Base-by-base conservation (phyloP, 2,329 filamentous ascomycete species). In the Gnomoniopsis sp. region DNA sequence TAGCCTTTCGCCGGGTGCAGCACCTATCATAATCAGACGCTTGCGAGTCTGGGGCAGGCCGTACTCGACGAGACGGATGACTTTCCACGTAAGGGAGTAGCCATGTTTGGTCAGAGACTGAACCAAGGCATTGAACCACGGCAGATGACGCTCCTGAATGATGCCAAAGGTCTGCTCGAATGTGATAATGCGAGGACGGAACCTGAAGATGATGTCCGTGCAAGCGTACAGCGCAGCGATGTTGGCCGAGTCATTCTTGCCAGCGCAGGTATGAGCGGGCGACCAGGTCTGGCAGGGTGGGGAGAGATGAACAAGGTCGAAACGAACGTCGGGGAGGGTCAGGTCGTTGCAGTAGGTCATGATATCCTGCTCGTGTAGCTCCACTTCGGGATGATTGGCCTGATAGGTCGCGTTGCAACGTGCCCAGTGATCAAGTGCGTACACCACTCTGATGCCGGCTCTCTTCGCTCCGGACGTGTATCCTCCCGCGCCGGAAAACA, bases 241-340 rank as follows among this genome's bases (percentile, higher is more conserved):
- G 64, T 96, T 95, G 0, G 73, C 77, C 1, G 89, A 88, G 49
- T 92, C 87, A 22, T 86, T 79, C 7, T 75, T 75, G 0, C 82
- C 81, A 0, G 71, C 64, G 0, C 79, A 69, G 0, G 89, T 93
- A 60, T 96, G 87, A 0, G 87, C 88, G 0, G 85, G 84, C 0
- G 89, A 93, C 69, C 87, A 93, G 2, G 81, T 84, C 64, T 93
- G 89, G 57, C 91, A 96, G 0, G 91, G 90, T 0, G 89, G 90
- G 0, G 88, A 91, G 0, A 92, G 72, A 63, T 96, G 91, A 0
- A 90, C 73, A 1, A 93, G 75, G 64, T 95, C 90, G 56, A 59
- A 46, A 0, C 88, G 82, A 3, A 75, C 75, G 10, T 54, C 63
- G 2, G 71, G 67, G 0, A 72, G 64, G 0, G 63, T 60, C 1